These are phyloP conservation scores for Nepenthes gracilis DNA, from an alignment of 148 eudicot genomes.

Conservation along the genomic window DNA sequence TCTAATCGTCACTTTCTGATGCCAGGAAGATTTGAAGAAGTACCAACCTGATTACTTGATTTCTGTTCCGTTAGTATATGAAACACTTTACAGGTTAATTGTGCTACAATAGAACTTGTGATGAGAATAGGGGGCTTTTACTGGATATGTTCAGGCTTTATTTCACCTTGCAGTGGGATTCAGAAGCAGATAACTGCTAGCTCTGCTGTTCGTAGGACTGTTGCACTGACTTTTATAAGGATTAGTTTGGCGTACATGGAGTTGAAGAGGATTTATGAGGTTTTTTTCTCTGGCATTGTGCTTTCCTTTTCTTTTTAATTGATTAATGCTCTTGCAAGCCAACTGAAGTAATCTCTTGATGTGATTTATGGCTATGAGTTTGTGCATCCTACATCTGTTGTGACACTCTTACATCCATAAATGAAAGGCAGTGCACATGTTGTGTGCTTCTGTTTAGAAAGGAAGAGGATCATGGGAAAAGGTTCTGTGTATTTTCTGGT, in stretches of 20 bases:
- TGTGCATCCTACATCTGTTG: not conserved
- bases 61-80: conserved; percentile 81
- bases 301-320: not conserved
- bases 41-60: conserved; percentile 83
- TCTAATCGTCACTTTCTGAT: conserved; percentile 13
- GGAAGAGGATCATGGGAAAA: no score
- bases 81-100: conserved; percentile 80
- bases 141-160: not conserved
- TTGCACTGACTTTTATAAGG: conserved; percentile 48
- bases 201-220: conserved; percentile 47
- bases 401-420: not conserved
- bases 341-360: not conserved
- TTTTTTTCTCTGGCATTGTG: conserved; percentile 13
- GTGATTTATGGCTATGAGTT: not conserved
- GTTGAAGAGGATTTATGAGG: conserved; percentile 79
- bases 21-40: conserved; percentile 73
- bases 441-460: not conserved
- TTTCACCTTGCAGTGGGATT: conserved; percentile 51
- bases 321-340: not conserved
- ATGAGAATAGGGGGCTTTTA: not conserved
- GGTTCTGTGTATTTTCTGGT: not conserved
- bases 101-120: not conserved
- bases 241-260: conserved; percentile 84
- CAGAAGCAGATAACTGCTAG: conserved; percentile 60
- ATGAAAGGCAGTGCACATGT: not conserved